phyloP scores from a whole-genome alignment of 169 alveolate species.

The Sarcocystis neurona region DNA sequence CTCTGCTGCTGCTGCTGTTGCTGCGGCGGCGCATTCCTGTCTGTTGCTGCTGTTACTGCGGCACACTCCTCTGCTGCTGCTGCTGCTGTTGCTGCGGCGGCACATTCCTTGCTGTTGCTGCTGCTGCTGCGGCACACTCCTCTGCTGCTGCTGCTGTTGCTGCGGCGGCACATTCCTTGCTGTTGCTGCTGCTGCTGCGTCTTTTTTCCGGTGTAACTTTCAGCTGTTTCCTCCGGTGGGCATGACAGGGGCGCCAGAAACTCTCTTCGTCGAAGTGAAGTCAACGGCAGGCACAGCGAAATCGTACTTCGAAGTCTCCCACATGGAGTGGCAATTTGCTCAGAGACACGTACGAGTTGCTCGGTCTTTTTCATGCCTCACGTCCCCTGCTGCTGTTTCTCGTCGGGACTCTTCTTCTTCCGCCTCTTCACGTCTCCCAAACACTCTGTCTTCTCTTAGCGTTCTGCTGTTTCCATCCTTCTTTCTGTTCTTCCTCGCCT shows the following conservation, averaged over 20 bases:
- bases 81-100: background rate
- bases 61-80: background rate
- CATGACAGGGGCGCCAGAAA: conserved; percentile 21
- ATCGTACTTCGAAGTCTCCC: conserved; percentile 57
- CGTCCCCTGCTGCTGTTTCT: no score
- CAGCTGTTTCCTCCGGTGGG: conserved; percentile 52
- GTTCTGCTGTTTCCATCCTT: background rate
- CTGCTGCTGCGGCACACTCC: no score
- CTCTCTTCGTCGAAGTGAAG: conserved; percentile 62
- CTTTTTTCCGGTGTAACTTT: no score
- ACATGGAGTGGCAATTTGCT: conserved; percentile 64
- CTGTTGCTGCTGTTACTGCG: background rate
- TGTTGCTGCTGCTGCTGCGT: no score
- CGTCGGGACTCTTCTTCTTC: no score
- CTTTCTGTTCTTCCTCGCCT: no score
- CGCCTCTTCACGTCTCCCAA: no score
- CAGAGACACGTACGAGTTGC: conserved; percentile 51
- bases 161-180: no score
- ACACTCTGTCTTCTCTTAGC: no score
- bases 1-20: background rate
- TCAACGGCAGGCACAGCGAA: conserved; percentile 31
- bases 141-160: background rate
- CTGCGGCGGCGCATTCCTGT: no score
- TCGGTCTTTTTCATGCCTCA: background rate
- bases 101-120: no score